A percentile compares a stretch with the other conserved stretches of the same genome.
Conservation (phyloP, 768 basidiomycete genomes). For the Suillus ampliporus region DNA sequence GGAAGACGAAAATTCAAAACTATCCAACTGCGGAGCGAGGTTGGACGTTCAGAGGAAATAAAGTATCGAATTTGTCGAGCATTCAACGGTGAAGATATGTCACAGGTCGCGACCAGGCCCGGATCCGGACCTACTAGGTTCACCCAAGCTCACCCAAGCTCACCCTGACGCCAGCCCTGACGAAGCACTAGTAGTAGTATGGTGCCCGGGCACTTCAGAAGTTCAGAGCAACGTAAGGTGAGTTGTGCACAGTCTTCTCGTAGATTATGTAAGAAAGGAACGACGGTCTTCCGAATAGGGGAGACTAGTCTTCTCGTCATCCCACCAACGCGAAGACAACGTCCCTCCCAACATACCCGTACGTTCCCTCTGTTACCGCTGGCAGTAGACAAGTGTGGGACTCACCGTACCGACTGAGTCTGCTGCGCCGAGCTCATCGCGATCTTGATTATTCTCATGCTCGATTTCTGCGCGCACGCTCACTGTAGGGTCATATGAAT, state of each 20-base stretch:
- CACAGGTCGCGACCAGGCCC: neutral
- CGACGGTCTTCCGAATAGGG: too few relatives aligned
- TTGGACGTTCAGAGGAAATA: neutral
- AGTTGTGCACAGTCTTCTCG: too few relatives aligned
- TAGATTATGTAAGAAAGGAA: too few relatives aligned
- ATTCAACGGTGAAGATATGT: neutral
- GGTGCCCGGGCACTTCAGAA: too few relatives aligned
- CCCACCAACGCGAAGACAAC: slow-evolving; percentile 2
- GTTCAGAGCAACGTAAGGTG: too few relatives aligned
- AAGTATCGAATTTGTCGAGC: neutral
- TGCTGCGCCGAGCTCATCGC: slow-evolving; percentile 42
- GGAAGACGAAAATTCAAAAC: too few relatives aligned
- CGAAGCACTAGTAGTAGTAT: too few relatives aligned
- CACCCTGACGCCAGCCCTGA: neutral
- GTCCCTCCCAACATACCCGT: slow-evolving; percentile 41
- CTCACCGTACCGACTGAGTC: slow-evolving; percentile 40
- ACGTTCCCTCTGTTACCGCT: slow-evolving; percentile 12
- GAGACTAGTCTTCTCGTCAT: neutral
- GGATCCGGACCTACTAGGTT: neutral
- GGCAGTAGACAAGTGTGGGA: slow-evolving; percentile 25
- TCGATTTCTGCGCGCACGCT: neutral
- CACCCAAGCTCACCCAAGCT: too few relatives aligned
- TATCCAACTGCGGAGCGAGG: neutral
- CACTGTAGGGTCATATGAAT: slow-evolving; percentile 36
- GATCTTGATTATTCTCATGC: slow-evolving; percentile 27